phyloP scores from a whole-genome alignment of 768 basidiomycete genomes.

The Crassisporium funariophilum region DNA sequence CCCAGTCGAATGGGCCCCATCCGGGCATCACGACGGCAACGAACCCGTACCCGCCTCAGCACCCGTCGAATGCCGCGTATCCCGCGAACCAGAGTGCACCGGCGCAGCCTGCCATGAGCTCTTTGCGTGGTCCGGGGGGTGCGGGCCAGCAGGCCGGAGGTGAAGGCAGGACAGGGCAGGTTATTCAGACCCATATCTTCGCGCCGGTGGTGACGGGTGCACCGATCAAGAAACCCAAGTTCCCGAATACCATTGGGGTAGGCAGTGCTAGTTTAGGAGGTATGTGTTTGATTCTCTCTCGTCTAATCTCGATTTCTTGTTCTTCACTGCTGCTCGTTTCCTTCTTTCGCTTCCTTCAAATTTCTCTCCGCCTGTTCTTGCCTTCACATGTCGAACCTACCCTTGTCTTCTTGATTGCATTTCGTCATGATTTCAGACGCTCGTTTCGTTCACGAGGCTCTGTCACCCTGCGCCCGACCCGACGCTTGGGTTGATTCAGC shows the following conservation, averaged over 20 bases:
- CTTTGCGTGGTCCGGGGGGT: constrained; percentile 7
- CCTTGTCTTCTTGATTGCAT: no score
- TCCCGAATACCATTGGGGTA: constrained; percentile 24
- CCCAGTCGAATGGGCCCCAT: not conserved
- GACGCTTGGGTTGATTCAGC: no score
- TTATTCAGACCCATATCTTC: constrained; percentile 61
- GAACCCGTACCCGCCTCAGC: constrained; percentile 14
- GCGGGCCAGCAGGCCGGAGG: constrained; percentile 21
- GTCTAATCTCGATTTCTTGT: no score
- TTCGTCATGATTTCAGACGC: no score
- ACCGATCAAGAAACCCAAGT: constrained; percentile 67
- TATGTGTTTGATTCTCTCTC: no score
- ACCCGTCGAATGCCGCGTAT: constrained; percentile 4
- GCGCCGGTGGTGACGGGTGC: constrained; percentile 75
- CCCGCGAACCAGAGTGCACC: constrained; percentile 18
- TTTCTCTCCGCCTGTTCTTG: no score
- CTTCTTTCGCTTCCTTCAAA: no score
- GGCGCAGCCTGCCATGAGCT: not conserved
- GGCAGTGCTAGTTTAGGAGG: constrained; percentile 12
- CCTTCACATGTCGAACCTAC: no score
- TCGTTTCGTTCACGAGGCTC: no score
- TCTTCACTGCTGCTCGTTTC: no score
- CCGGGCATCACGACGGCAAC: constrained; percentile 4
- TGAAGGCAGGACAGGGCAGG: constrained; percentile 25
- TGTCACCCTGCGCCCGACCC: no score